These are phyloP conservation scores for Leccinum subrobustum DNA, from an alignment of 1,284 basidiomycete species.

Conservation along the genomic window DNA sequence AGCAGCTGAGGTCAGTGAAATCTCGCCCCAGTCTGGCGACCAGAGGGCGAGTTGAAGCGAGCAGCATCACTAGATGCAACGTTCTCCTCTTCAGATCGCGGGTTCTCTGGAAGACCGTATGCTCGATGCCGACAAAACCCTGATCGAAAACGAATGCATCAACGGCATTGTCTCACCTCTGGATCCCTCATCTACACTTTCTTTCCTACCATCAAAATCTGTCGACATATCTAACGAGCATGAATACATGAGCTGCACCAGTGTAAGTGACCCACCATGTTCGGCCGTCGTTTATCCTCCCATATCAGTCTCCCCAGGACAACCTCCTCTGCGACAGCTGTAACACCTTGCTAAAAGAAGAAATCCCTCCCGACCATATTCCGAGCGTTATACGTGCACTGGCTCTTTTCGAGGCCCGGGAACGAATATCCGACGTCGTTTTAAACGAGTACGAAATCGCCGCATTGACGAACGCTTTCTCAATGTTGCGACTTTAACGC, in stretches of 20 bases:
- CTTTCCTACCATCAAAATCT: background rate
- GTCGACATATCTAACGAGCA: slow-evolving; percentile 1
- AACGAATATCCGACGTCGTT: slow-evolving; percentile 2
- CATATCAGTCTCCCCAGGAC: slow-evolving; percentile 6
- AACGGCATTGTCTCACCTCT: background rate
- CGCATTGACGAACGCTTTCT: slow-evolving; percentile 22
- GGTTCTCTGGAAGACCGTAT: background rate
- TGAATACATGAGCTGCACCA: slow-evolving; percentile 9
- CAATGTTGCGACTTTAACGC: slow-evolving; percentile 22
- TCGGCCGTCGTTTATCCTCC: background rate
- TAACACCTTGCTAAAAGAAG: slow-evolving; percentile 12
- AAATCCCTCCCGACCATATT: slow-evolving; percentile 25
- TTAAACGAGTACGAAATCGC: slow-evolving; percentile 18
- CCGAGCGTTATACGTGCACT: slow-evolving; percentile 26
- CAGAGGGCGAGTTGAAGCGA: background rate
- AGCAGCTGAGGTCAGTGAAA: slow-evolving; percentile 8
- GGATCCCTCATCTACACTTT: background rate
- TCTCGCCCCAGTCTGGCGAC: background rate
- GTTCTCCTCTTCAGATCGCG: background rate
- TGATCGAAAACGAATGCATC: background rate
- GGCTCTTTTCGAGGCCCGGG: slow-evolving; percentile 18
- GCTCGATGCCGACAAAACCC: background rate
- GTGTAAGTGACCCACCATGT: slow-evolving; percentile 5
- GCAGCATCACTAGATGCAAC: background rate
- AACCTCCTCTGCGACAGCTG: slow-evolving; percentile 22